Percentiles rank a stretch among this genome's conserved stretches.
phyloP scores from a whole-genome alignment of 179 eudicot genomes.

The Corrigiola litoralis region DNA sequence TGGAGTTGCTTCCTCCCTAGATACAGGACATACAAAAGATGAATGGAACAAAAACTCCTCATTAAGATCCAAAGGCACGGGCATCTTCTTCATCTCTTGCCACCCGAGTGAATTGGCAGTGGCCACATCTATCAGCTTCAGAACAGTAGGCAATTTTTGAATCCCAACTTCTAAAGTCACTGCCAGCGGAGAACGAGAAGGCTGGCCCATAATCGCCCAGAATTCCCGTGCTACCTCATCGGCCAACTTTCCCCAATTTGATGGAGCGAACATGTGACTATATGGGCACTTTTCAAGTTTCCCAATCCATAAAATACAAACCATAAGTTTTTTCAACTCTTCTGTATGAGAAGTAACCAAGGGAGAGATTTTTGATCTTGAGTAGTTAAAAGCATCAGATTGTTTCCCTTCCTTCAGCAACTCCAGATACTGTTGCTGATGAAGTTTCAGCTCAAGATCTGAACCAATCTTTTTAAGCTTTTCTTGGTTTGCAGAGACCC shows the following conservation, averaged over 20 bases:
- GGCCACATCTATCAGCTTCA: conserved; percentile 58
- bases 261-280: conserved; percentile 26
- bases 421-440: conserved; percentile 48
- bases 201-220: conserved; percentile 48
- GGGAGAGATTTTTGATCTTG: conserved; percentile 38
- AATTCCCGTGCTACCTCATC: conserved; percentile 43
- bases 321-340: conserved; percentile 51
- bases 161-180: conserved; percentile 50
- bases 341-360: conserved; percentile 35
- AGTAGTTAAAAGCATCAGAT: conserved; percentile 52
- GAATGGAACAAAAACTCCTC: conserved; percentile 59
- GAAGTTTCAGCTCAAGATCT: conserved; percentile 50
- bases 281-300: conserved; percentile 54
- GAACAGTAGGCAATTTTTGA: conserved; percentile 52
- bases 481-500: conserved; percentile 47
- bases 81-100: conserved; percentile 62
- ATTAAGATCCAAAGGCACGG: conserved; percentile 58
- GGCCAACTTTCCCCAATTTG: conserved; percentile 41
- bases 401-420: conserved; percentile 40
- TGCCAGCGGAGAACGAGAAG: conserved; percentile 49
- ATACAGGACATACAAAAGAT: conserved; percentile 61
- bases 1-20: conserved; percentile 56
- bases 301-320: conserved; percentile 55
- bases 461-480: conserved; percentile 48
- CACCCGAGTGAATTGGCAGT: conserved; percentile 50